These are phyloP conservation scores for Solanum phureja DNA, from an alignment of 257 asterid species.

Conservation along the genomic window DNA sequence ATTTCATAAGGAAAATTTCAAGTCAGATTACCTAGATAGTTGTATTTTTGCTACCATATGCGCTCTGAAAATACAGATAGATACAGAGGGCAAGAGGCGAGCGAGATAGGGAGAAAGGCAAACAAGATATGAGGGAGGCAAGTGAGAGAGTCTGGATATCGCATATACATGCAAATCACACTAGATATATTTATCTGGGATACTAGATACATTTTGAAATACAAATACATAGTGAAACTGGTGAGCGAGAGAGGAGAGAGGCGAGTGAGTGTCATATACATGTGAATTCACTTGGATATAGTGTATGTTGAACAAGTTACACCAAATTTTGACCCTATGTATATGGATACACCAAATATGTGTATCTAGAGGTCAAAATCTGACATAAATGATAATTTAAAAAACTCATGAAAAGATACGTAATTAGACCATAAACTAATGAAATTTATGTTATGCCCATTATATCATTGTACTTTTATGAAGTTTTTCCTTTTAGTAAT, in stretches of 20 bases:
- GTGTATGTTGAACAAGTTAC: fast-evolving
- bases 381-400: too few relatives aligned
- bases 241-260: neutral
- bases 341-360: neutral
- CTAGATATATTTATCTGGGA: too few relatives aligned
- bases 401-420: neutral
- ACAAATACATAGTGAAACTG: too few relatives aligned
- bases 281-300: neutral
- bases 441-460: neutral
- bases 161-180: too few relatives aligned
- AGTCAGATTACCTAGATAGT: neutral
- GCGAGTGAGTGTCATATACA: neutral
- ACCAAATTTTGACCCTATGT: neutral
- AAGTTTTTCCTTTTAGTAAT: neutral
- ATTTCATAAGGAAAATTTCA: too few relatives aligned
- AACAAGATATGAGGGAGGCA: neutral
- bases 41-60: neutral
- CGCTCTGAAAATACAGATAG: neutral
- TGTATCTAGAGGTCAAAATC: neutral
- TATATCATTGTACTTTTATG: neutral
- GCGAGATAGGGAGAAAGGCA: neutral
- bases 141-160: neutral
- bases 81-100: neutral
- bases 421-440: neutral
- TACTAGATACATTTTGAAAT: too few relatives aligned